Conservation (phyloP, 495 filamentous ascomycete species). For the Lasiosphaeria miniovina region DNA sequence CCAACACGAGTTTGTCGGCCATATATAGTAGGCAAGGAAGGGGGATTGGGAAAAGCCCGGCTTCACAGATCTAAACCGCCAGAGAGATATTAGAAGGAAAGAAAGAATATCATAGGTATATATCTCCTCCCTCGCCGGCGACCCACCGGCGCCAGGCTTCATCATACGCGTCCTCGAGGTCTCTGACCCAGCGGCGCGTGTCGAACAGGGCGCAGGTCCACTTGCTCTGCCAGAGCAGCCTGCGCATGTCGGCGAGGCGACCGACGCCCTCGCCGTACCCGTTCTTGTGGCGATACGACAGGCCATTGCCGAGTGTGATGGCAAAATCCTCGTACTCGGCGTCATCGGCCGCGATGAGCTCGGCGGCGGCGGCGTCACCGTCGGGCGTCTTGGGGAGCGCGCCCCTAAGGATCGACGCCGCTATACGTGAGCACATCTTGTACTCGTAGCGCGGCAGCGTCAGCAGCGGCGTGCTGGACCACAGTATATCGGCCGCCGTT, state of each 20-base stretch:
- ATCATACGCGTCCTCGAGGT: constrained; percentile 86
- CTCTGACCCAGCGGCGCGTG: constrained; percentile 85
- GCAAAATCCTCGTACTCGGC: constrained; percentile 79
- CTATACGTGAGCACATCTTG: constrained; percentile 99
- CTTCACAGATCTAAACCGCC: background rate
- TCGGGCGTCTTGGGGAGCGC: constrained; percentile 70
- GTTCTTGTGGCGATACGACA: constrained; percentile 52
- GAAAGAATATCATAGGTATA: constrained; percentile 50
- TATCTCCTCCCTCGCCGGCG: constrained; percentile 82
- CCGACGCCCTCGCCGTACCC: constrained; percentile 58
- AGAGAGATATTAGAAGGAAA: constrained; percentile 1
- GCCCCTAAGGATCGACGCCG: constrained; percentile 86
- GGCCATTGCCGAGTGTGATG: constrained; percentile 62
- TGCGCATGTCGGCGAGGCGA: constrained; percentile 69
- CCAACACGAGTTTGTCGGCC: background rate
- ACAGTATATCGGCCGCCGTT: constrained; percentile 92
- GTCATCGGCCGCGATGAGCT: constrained; percentile 77
- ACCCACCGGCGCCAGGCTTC: constrained; percentile 89
- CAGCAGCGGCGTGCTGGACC: constrained; percentile 90
- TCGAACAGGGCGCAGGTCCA: constrained; percentile 87
- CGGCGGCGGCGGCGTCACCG: constrained; percentile 64
- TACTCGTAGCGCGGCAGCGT: constrained; percentile 93
- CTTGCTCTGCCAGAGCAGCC: constrained; percentile 74
- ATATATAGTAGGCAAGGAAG: background rate
- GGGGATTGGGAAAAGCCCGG: background rate